A percentile compares a stretch with the other conserved stretches of the same genome.
phyloP scores from a whole-genome alignment of 106 monocot species.

The Dendrobium officinale region DNA sequence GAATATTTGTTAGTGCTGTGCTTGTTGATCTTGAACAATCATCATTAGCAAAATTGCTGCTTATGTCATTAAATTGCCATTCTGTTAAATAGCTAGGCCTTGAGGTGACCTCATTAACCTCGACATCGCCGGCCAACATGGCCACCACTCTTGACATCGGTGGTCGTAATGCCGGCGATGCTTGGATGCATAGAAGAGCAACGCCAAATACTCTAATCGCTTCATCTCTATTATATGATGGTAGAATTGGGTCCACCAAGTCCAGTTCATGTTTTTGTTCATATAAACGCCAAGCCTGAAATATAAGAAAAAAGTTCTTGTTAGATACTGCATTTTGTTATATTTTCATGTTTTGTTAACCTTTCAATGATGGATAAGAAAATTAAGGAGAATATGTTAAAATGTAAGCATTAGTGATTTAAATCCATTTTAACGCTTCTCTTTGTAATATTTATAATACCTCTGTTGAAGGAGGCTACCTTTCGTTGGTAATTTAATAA shows the following conservation, averaged over 20 bases:
- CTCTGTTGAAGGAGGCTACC: too few species aligned
- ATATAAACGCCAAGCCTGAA: constrained; percentile 61
- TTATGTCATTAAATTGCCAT: constrained; percentile 55
- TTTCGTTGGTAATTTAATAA: too few species aligned
- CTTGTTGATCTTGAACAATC: constrained; percentile 12
- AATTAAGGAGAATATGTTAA: background rate
- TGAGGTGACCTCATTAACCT: constrained; percentile 35
- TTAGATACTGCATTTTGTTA: background rate
- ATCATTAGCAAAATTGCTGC: constrained; percentile 15
- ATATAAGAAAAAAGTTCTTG: background rate
- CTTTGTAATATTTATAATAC: too few species aligned
- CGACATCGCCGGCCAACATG: constrained; percentile 67
- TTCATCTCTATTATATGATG: too few species aligned
- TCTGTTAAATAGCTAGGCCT: constrained; percentile 69
- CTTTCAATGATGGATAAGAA: too few species aligned
- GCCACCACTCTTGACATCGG: constrained; percentile 81
- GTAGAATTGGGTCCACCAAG: constrained; percentile 36
- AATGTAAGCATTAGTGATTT: too few species aligned
- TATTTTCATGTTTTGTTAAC: background rate
- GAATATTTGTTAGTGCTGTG: constrained; percentile 4
- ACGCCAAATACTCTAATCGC: too few species aligned
- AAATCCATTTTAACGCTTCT: too few species aligned
- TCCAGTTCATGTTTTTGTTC: constrained; percentile 46
- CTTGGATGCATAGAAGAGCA: constrained; percentile 17
- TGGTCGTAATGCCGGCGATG: constrained; percentile 53